These are phyloP conservation scores for Neurospora crassa DNA, from an alignment of 2,329 filamentous ascomycete species.

Conservation along the genomic window DNA sequence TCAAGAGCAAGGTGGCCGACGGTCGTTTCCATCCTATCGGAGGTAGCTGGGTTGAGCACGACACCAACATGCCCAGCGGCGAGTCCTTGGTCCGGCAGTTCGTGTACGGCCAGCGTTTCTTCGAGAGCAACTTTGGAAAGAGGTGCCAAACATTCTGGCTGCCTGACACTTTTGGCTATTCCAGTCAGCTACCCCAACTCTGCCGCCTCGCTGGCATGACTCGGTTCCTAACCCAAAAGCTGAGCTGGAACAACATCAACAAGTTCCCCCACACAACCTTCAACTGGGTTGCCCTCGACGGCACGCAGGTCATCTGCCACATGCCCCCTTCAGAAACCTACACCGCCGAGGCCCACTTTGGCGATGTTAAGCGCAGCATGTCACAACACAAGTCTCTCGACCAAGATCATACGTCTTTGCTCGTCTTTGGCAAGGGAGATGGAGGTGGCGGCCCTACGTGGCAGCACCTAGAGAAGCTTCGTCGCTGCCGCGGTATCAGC, in stretches of 20 bases:
- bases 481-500: slow-evolving; percentile 82
- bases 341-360: slow-evolving; percentile 88
- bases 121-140: slow-evolving; percentile 83
- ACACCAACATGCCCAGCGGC: slow-evolving; percentile 93
- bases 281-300: slow-evolving; percentile 94
- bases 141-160: slow-evolving; percentile 93
- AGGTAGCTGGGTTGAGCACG: slow-evolving; percentile 97
- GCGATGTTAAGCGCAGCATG: slow-evolving; percentile 83
- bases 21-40: slow-evolving; percentile 92
- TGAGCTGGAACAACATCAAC: slow-evolving; percentile 99
- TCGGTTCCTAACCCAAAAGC: slow-evolving; percentile 93
- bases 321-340: slow-evolving; percentile 97
- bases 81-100: slow-evolving; percentile 93
- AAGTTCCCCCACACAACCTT: slow-evolving; percentile 98
- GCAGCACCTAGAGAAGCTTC: slow-evolving; percentile 88
- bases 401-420: slow-evolving; percentile 78
- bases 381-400: slow-evolving; percentile 93
- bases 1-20: slow-evolving; percentile 83
- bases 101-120: slow-evolving; percentile 89
- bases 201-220: slow-evolving; percentile 93
- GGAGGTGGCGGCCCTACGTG: slow-evolving; percentile 92
- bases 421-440: slow-evolving; percentile 95
- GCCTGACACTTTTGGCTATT: slow-evolving; percentile 97
- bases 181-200: slow-evolving; percentile 84
- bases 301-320: slow-evolving; percentile 93